Base-by-base conservation (phyloP, 2,329 filamentous ascomycete species). In the Coccinonectria pachysandricola region DNA sequence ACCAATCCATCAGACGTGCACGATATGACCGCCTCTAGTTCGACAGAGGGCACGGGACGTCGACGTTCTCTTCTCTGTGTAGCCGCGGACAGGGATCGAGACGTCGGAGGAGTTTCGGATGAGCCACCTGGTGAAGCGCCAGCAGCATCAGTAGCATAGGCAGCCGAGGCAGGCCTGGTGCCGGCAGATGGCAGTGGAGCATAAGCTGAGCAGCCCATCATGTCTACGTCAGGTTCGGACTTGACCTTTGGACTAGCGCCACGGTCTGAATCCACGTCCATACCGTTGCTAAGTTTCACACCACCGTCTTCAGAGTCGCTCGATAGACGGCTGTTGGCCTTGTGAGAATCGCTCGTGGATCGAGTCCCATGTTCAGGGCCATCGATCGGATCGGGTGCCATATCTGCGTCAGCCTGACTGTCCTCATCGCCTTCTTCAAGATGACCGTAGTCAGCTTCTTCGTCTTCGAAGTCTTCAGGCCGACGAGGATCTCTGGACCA, bases 1-100 rank as follows among this genome's bases (percentile, higher is more conserved):
- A 92, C 83, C 1, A 93, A 62, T 1, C 85, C 85, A 50, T 93
- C 85, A 0, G 85, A 92, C 3, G 84, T 85, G 54, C 85, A 93
- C 1, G 85, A 92, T 5, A 93, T 77, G n/a, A 93, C 83, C 3
- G 84, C 85, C 56, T 93, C 85, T 4, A 93, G 60, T 54, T 92
- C 83, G 26, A 85, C 64, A 2, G 65, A 63, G 3, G 54, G 54
- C 6, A 59, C 48, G 1, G 46, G 43, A 41, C 35, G 33, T 17
- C 23, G 27, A 15, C 27, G 23, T 13, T 30, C 23, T 7, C 28
- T 34, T 12, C 24, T 32, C 10, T 21, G 29, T 7, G 24, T n/a
- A 12, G 26, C 27, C 8, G 19, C 21, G 0, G 26, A 23, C 7
- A 31, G 28, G 8, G 40, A 40, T 14, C 20, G 30, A 13, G 40